phyloP scores from a whole-genome alignment of 768 basidiomycete genomes.

The Pleurotus djamor region DNA sequence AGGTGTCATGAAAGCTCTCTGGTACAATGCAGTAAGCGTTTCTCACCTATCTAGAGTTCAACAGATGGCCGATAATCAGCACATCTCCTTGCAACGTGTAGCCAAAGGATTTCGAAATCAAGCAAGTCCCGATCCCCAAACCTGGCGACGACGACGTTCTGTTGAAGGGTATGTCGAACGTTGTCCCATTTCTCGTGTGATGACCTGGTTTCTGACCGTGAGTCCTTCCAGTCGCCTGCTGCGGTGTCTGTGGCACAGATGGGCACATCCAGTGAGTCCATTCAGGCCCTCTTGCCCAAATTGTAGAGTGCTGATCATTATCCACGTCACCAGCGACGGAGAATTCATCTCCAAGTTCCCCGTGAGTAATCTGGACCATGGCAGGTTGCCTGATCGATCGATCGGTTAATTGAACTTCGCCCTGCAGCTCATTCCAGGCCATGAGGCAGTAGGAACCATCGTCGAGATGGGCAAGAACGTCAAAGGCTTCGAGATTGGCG shows the following conservation, averaged over 20 bases:
- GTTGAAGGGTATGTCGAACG: slow-evolving; percentile 53
- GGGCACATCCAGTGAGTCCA: slow-evolving; percentile 47
- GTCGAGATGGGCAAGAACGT: slow-evolving; percentile 48
- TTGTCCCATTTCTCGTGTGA: neutral
- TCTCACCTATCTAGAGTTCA: neutral
- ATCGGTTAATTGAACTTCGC: neutral
- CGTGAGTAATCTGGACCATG: neutral
- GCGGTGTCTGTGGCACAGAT: slow-evolving; percentile 60
- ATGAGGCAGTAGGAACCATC: slow-evolving; percentile 10
- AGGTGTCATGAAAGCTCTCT: slow-evolving; percentile 65
- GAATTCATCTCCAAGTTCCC: slow-evolving; percentile 12
- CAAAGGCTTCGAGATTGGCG: slow-evolving; percentile 56
- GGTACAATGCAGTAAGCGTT: slow-evolving; percentile 51
- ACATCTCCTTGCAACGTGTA: slow-evolving; percentile 19
- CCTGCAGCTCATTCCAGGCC: slow-evolving; percentile 9
- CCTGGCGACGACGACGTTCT: slow-evolving; percentile 70
- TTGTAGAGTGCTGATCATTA: neutral
- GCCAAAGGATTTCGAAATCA: slow-evolving; percentile 68
- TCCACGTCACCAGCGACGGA: slow-evolving; percentile 4
- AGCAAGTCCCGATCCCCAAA: slow-evolving; percentile 63
- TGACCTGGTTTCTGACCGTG: neutral
- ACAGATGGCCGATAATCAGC: slow-evolving; percentile 10
- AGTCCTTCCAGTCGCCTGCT: slow-evolving; percentile 9
- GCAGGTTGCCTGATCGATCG: slow-evolving; percentile 7
- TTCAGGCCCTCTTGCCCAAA: slow-evolving; percentile 31